Conservation (phyloP, 2,329 filamentous ascomycete species). For the Pseudopyrenochaeta lycopersici region DNA sequence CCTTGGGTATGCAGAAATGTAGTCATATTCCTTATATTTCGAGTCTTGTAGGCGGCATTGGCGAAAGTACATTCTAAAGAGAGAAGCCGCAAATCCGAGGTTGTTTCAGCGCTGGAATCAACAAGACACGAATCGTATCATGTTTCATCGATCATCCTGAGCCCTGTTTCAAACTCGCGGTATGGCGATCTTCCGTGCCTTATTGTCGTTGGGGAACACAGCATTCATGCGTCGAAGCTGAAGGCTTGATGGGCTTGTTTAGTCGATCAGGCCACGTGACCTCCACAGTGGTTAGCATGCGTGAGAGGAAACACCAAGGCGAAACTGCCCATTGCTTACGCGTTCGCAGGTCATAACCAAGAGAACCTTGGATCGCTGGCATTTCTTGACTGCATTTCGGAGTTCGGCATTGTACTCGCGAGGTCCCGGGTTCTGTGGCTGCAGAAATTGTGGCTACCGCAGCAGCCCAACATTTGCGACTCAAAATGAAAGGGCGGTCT, state of each 20-base stretch:
- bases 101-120: slow-evolving; percentile 25
- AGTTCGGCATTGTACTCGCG: no score
- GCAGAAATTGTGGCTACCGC: no score
- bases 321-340: background rate
- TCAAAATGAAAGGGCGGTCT: background rate
- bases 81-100: slow-evolving; percentile 6
- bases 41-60: no score
- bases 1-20: no score
- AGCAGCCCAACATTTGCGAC: no score
- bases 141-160: slow-evolving; percentile 24
- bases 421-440: no score
- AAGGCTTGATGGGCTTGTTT: slow-evolving; percentile 22
- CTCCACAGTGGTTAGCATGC: no score
- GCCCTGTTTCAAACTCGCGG: slow-evolving; percentile 6
- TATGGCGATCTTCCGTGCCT: slow-evolving; percentile 5
- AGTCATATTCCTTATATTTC: no score
- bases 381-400: no score
- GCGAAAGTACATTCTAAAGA: background rate
- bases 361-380: background rate
- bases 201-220: slow-evolving; percentile 1
- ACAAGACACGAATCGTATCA: slow-evolving; percentile 10
- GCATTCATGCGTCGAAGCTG: slow-evolving; percentile 12
- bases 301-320: no score
- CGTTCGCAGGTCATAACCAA: background rate
- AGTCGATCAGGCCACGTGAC: background rate